Percentiles rank a stretch among this genome's conserved stretches.
These are phyloP conservation scores for Schwanniomyces polymorphus DNA, from an alignment of 805 yeast species.

Conservation along the genomic window DNA sequence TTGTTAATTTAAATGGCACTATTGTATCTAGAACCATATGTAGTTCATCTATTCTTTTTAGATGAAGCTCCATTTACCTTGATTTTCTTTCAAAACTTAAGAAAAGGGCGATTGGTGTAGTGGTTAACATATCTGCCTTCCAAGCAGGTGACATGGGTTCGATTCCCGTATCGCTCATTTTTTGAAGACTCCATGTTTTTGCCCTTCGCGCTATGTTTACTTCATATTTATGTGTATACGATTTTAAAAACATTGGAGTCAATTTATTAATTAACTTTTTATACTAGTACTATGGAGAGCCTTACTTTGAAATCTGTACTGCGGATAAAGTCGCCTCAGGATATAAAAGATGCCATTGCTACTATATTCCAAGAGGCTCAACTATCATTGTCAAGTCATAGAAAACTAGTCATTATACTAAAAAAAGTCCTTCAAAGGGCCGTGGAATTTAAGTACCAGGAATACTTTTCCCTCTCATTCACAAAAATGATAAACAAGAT, in stretches of 20 bases:
- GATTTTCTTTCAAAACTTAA: too few relatives aligned
- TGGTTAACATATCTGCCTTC: conserved; percentile 92
- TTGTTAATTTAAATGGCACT: too few relatives aligned
- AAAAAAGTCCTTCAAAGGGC: conserved; percentile 60
- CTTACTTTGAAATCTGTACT: conserved; percentile 17
- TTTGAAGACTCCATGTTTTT: conserved; percentile 9
- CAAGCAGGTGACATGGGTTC: conserved; percentile 94
- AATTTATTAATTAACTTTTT: background rate
- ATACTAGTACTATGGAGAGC: conserved; percentile 2
- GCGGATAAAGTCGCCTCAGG: conserved; percentile 19
- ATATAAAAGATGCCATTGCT: conserved; percentile 46
- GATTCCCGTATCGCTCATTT: conserved; percentile 85
- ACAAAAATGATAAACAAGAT: conserved; percentile 63
- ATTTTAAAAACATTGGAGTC: background rate
- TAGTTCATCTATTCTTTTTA: too few relatives aligned
- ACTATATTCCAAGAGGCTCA: conserved; percentile 83
- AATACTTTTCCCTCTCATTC: conserved; percentile 60
- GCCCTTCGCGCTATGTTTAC: background rate
- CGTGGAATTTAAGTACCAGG: conserved; percentile 49
- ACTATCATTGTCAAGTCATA: conserved; percentile 67
- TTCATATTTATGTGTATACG: background rate
- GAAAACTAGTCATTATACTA: conserved; percentile 67
- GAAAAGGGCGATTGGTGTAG: conserved; percentile 88
- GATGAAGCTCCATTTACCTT: too few relatives aligned
- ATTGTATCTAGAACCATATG: too few relatives aligned